phyloP scores from a whole-genome alignment of 139 green algal species.

The Coccomyxa sp. region DNA sequence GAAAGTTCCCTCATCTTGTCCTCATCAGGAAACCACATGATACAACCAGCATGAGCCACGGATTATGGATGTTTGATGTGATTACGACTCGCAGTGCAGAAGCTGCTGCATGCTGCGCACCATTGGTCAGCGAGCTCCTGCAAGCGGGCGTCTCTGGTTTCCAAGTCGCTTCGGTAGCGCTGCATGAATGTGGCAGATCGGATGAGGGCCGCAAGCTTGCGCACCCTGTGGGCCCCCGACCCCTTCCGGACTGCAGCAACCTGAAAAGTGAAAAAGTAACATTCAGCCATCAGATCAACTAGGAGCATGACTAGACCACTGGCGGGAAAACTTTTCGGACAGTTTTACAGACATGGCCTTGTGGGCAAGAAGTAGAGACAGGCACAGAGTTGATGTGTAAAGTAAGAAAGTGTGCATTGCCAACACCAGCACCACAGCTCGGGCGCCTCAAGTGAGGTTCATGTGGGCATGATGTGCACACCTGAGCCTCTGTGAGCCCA shows the following conservation, averaged over 20 bases:
- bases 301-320: too few species aligned
- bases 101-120: slow-evolving; percentile 12
- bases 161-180: slow-evolving; percentile 38
- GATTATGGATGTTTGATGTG: not conserved
- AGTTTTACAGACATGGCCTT: too few species aligned
- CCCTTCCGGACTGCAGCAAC: not conserved
- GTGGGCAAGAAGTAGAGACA: too few species aligned
- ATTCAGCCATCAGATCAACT: too few species aligned
- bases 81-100: not conserved
- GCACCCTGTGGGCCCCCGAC: slow-evolving; percentile 25
- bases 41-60: not conserved
- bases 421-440: too few species aligned
- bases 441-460: too few species aligned
- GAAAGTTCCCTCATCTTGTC: not conserved
- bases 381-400: too few species aligned
- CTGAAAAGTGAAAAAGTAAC: too few species aligned
- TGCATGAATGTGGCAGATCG: slow-evolving; percentile 55
- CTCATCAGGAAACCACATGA: not conserved
- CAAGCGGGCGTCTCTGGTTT: slow-evolving; percentile 26
- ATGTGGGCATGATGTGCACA: too few species aligned
- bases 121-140: slow-evolving; percentile 42
- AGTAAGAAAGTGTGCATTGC: too few species aligned
- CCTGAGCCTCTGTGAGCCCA: too few species aligned
- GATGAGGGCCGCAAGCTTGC: slow-evolving; percentile 25
- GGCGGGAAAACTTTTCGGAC: too few species aligned